These are phyloP conservation scores for Colletotrichum filicis DNA, from an alignment of 2,329 filamentous ascomycete species.

Conservation along the genomic window DNA sequence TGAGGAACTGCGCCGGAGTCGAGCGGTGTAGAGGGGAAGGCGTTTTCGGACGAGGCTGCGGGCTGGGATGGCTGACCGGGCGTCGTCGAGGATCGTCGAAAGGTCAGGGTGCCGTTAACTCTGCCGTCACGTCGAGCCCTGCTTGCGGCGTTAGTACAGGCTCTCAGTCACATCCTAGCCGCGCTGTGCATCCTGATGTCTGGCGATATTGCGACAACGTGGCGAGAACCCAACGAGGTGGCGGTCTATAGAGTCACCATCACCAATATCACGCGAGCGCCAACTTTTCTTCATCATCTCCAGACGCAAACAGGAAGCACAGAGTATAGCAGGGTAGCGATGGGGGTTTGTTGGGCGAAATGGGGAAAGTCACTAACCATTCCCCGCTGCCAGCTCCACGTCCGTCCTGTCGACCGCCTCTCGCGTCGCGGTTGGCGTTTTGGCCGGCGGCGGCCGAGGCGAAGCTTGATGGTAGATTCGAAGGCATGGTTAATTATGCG, in stretches of 20 bases:
- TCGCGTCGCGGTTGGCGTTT: slow-evolving; percentile 69
- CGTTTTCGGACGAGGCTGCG: slow-evolving; percentile 48
- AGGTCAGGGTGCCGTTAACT: slow-evolving; percentile 72
- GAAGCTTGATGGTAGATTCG: slow-evolving; percentile 84
- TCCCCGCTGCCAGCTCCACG: slow-evolving; percentile 71
- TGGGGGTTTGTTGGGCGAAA: background rate
- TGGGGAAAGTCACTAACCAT: slow-evolving; percentile 67
- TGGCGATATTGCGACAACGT: slow-evolving; percentile 5
- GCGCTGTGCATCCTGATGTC: background rate
- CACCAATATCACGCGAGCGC: background rate
- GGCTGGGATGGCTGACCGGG: slow-evolving; percentile 55
- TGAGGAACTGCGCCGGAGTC: slow-evolving; percentile 46
- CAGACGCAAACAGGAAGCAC: background rate
- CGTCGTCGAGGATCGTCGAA: slow-evolving; percentile 72
- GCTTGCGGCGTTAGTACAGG: slow-evolving; percentile 2
- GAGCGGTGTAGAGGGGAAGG: slow-evolving; percentile 42
- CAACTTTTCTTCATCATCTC: background rate
- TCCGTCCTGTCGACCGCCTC: slow-evolving; percentile 67
- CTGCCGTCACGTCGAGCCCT: slow-evolving; percentile 70
- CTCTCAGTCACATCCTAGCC: background rate
- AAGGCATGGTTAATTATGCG: slow-evolving; percentile 65
- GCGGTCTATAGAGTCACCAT: background rate
- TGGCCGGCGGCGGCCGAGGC: slow-evolving; percentile 85
- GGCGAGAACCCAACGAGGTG: slow-evolving; percentile 1
- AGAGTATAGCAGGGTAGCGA: background rate